Base-by-base conservation (phyloP, 2,329 filamentous ascomycete species). In the Arthroderma uncinatum region DNA sequence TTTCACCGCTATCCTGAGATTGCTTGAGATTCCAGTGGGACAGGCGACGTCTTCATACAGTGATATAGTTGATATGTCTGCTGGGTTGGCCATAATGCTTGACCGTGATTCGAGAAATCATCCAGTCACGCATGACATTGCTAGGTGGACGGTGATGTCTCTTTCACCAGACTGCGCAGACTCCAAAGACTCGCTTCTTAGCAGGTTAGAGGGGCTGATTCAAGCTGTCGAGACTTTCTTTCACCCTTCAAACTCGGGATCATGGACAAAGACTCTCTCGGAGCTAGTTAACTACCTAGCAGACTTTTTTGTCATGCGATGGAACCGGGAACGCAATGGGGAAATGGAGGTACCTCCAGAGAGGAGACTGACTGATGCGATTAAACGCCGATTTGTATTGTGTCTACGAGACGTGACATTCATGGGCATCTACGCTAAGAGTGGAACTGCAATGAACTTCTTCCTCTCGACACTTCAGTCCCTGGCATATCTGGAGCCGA, bases 221-320 rank as follows among this genome's bases (percentile, higher is more conserved):
- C 87, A 97, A 70, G 93, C 91, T 2, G 86, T 97, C 50, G 93
- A 98, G 71, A 98, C 93, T 0, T 98, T 98, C 72, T 98, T 96
- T 77, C 93, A 98, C 66, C 93, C 93, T 1, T 98, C 93, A 1
- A 98, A 98, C 70, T 88, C 92, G 55, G 93, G 93, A 12, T 77
- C 77, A 12, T 98, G 93, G 93, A 95, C 92, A 1, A 89, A 84
- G 65, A 87, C 92, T 62, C 76, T 98, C 44, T 86, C 90, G 2
- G 92, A 97, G 71, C 78, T 98, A 56, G 88, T 93, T 4, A 91
- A 91, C 69, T 95, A 95, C 71, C 78, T 98, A 4, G 86, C 91
- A 1, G 93, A 98, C 69, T 91, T 95, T 65, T 98, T 98, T 70
- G 89, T 98, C 44, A 93, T 95, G 74, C 85, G 93, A 55, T 98